These are phyloP conservation scores for Carex myosuroides DNA, from an alignment of 176 grass and related monocot species.

Conservation along the genomic window DNA sequence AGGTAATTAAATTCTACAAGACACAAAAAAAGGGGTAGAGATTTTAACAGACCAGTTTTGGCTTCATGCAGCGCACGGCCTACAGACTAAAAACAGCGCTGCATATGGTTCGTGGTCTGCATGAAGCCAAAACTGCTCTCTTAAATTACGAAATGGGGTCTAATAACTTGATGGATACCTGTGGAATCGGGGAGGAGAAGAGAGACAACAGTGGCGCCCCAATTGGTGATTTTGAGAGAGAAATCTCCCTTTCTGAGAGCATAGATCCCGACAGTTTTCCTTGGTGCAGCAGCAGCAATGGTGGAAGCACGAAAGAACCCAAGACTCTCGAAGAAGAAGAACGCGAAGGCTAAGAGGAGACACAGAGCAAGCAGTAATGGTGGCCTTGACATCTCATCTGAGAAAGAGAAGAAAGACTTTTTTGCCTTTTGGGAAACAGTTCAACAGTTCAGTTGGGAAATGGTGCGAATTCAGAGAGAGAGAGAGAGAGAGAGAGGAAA, in stretches of 20 bases:
- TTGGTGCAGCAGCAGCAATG: conserved; percentile 22
- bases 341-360: conserved; percentile 10
- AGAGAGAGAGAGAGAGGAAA: too few relatives aligned
- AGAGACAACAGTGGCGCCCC: conserved; percentile 70
- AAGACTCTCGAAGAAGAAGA: conserved; percentile 22
- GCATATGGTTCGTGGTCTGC: too few relatives aligned
- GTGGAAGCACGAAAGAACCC: conserved; percentile 11
- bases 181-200: conserved; percentile 75
- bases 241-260: conserved; percentile 67
- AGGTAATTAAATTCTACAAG: not conserved
- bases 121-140: too few relatives aligned
- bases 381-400: conserved; percentile 31
- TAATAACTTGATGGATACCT: conserved; percentile 26
- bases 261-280: conserved; percentile 58
- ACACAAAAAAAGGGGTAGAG: not conserved
- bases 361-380: conserved; percentile 20
- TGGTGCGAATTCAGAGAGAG: too few relatives aligned
- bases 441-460: too few relatives aligned
- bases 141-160: too few relatives aligned
- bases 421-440: too few relatives aligned
- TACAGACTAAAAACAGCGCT: too few relatives aligned
- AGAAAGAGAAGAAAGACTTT: too few relatives aligned
- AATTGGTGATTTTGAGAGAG: conserved; percentile 66
- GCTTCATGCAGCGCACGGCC: too few relatives aligned
- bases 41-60: too few relatives aligned